Evolutionary conservation across 2,329 filamentous ascomycete genomes (phyloP).

Genomic region (Epichloe festucae): DNA sequence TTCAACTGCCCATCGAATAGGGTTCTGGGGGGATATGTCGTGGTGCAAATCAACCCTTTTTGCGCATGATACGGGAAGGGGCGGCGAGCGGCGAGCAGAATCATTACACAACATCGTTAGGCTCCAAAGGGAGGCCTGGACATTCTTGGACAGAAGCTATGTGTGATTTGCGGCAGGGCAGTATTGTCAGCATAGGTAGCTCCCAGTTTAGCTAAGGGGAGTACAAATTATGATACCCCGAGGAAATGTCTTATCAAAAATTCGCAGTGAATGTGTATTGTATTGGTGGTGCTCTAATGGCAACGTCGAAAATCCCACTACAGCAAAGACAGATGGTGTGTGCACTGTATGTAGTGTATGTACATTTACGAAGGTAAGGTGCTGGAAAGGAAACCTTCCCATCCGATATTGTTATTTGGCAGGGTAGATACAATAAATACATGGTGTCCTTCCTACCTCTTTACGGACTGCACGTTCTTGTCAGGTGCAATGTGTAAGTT

Average conservation of each 20-base stretch:
- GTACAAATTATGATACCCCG: not conserved
- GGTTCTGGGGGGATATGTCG: not conserved
- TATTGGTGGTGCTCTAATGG: not conserved
- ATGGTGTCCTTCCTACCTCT: too few species aligned
- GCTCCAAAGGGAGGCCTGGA: not conserved
- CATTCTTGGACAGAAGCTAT: not conserved
- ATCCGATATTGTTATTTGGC: too few species aligned
- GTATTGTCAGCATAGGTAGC: not conserved
- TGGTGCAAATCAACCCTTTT: not conserved
- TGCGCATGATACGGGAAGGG: not conserved
- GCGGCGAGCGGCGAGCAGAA: not conserved
- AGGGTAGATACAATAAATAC: too few species aligned
- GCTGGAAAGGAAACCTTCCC: too few species aligned
- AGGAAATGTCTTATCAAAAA: not conserved
- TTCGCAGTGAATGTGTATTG: not conserved
- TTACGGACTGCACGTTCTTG: too few species aligned
- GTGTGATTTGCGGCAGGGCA: not conserved
- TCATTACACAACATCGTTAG: not conserved
- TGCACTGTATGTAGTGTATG: too few species aligned
- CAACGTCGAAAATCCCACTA: not conserved
- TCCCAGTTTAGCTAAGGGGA: not conserved
- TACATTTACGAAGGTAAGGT: too few species aligned
- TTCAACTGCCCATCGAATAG: too few species aligned
- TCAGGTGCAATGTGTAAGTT: not conserved
- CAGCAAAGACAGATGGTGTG: not conserved